phyloP scores from a whole-genome alignment of 768 basidiomycete species.

The Fomitopsis serialis region DNA sequence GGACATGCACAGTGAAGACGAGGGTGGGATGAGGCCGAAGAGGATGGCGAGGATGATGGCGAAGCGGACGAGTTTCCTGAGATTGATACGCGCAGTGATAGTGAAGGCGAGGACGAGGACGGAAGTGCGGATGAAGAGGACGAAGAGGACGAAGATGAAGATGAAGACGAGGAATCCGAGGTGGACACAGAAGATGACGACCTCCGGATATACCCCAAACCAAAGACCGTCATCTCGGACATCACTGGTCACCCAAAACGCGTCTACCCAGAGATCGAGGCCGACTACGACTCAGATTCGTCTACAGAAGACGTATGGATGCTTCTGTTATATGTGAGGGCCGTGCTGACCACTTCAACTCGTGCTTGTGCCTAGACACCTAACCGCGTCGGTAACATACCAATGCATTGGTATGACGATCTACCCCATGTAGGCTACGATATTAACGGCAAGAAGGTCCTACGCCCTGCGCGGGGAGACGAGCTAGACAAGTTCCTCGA shows the following conservation, averaged over 20 bases:
- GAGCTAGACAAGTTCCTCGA: conserved; percentile 95
- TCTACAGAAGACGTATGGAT: conserved; percentile 82
- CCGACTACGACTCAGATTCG: conserved; percentile 87
- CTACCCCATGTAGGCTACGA: conserved; percentile 98
- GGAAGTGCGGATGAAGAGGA: conserved; percentile 27
- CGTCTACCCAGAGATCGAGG: conserved; percentile 85
- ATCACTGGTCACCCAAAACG: conserved; percentile 83
- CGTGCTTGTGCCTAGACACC: conserved; percentile 53
- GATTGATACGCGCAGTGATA: conserved; percentile 22
- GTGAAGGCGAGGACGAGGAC: conserved; percentile 23
- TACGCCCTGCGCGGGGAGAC: conserved; percentile 92
- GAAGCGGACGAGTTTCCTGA: conserved; percentile 26
- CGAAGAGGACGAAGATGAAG: conserved; percentile 32
- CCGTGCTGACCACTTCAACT: conserved; percentile 2
- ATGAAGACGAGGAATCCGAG: conserved; percentile 29
- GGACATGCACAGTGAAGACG: conserved; percentile 76
- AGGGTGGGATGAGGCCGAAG: conserved; percentile 44
- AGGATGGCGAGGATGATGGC: conserved; percentile 28
- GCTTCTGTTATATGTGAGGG: conserved; percentile 2
- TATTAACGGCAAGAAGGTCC: conserved; percentile 88
- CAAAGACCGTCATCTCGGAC: conserved; percentile 66
- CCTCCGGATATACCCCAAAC: conserved; percentile 52
- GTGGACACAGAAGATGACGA: conserved; percentile 34
- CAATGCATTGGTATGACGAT: conserved; percentile 99
- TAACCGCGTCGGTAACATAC: conserved; percentile 93